These are phyloP conservation scores for Diaporthe vaccinii DNA, from an alignment of 2,329 filamentous ascomycete species.

Conservation along the genomic window DNA sequence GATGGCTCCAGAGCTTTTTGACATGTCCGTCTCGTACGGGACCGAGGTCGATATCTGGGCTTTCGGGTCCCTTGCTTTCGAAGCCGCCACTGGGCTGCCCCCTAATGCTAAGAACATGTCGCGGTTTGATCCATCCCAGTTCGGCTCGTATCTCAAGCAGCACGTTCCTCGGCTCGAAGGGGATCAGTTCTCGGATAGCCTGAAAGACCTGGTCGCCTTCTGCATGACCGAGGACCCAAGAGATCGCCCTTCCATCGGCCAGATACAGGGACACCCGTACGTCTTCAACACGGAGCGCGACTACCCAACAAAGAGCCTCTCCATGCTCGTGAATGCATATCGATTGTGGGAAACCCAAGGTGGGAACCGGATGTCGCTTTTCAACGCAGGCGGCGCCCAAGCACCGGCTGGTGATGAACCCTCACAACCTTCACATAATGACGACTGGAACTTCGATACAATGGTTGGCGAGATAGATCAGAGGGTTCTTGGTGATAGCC, in stretches of 20 bases:
- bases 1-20: slow-evolving; percentile 87
- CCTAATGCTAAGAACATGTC: slow-evolving; percentile 73
- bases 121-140: slow-evolving; percentile 61
- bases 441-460: slow-evolving; percentile 78
- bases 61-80: slow-evolving; percentile 84
- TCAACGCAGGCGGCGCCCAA: slow-evolving; percentile 71
- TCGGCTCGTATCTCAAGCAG: slow-evolving; percentile 70
- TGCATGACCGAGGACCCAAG: slow-evolving; percentile 78
- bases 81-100: slow-evolving; percentile 83
- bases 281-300: slow-evolving; percentile 72
- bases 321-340: slow-evolving; percentile 78
- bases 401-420: slow-evolving; percentile 58
- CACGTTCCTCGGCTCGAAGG: slow-evolving; percentile 79
- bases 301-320: slow-evolving; percentile 75
- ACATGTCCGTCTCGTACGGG: slow-evolving; percentile 74
- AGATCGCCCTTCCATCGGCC: slow-evolving; percentile 76
- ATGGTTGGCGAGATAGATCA: slow-evolving; percentile 73
- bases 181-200: slow-evolving; percentile 75
- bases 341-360: slow-evolving; percentile 82
- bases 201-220: slow-evolving; percentile 80
- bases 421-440: slow-evolving; percentile 54
- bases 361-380: slow-evolving; percentile 76
- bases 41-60: slow-evolving; percentile 88
- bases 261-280: slow-evolving; percentile 78
- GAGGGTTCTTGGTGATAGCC: slow-evolving; percentile 65